Conservation (phyloP, 495 filamentous ascomycete species). For the Podospora pseudopauciseta region DNA sequence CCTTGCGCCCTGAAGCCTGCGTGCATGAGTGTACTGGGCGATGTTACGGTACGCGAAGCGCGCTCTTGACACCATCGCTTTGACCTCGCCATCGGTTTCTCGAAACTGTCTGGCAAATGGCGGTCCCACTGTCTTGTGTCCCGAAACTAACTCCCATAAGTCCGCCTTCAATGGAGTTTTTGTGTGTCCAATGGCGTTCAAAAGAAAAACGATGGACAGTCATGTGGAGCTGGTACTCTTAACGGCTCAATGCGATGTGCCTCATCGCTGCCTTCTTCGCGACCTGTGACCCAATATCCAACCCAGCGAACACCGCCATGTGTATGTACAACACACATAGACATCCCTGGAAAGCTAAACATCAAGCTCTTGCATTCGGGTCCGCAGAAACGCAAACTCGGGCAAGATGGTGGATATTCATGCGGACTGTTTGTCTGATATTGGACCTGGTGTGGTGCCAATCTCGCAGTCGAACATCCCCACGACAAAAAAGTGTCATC, state of each 20-base stretch:
- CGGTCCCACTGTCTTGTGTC: not conserved
- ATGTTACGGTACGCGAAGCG: not conserved
- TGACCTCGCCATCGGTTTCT: not conserved
- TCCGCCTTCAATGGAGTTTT: not conserved
- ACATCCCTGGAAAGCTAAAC: not conserved
- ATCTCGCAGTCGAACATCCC: constrained; percentile 12
- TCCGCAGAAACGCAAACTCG: not conserved
- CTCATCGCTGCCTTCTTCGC: not conserved
- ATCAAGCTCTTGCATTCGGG: not conserved
- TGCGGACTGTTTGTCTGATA: not conserved
- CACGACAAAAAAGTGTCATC: constrained; percentile 18
- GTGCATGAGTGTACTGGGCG: constrained; percentile 13
- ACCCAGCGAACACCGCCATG: no score
- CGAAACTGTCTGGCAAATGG: not conserved
- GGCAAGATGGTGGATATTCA: not conserved
- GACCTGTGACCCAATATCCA: not conserved
- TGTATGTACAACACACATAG: no score
- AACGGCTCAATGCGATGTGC: not conserved
- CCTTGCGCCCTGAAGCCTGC: constrained; percentile 12
- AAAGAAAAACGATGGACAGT: not conserved
- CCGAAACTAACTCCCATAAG: not conserved
- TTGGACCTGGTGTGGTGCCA: not conserved
- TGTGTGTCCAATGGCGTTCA: not conserved
- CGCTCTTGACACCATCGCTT: constrained; percentile 5
- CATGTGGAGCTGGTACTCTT: not conserved